These are phyloP conservation scores for Colletotrichum eremochloae DNA, from an alignment of 2,329 filamentous ascomycete genomes.

Conservation along the genomic window DNA sequence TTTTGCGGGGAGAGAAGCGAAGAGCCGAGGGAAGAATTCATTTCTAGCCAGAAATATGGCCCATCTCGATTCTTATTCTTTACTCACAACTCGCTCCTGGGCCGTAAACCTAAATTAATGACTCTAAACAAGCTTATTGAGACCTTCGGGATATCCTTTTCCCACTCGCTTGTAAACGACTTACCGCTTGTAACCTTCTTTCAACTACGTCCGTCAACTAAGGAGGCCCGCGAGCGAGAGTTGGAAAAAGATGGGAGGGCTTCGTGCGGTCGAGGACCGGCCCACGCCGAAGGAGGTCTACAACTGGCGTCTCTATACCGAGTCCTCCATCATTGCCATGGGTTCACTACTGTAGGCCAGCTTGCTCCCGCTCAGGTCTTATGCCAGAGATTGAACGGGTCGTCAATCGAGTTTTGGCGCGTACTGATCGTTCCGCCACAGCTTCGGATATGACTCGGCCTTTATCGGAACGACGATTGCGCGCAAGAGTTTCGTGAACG, in stretches of 20 bases:
- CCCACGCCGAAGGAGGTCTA: slow-evolving; percentile 69
- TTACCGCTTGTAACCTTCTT: not conserved
- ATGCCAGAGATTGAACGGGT: not conserved
- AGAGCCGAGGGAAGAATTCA: slow-evolving; percentile 32
- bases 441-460: slow-evolving; percentile 66
- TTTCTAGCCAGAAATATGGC: not conserved
- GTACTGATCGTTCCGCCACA: slow-evolving; percentile 36
- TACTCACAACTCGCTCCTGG: not conserved
- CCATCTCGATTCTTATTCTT: not conserved
- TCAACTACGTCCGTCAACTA: not conserved
- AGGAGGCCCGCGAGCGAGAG: too few relatives aligned
- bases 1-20: slow-evolving; percentile 34
- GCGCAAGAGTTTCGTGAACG: slow-evolving; percentile 60
- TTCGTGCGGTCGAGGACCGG: slow-evolving; percentile 66
- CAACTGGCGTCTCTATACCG: slow-evolving; percentile 64
- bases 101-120: not conserved
- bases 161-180: not conserved
- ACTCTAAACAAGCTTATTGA: not conserved
- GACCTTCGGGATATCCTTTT: not conserved
- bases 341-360: slow-evolving; percentile 57
- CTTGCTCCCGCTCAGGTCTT: slow-evolving; percentile 14
- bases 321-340: slow-evolving; percentile 62
- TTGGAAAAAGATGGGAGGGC: slow-evolving; percentile 49
- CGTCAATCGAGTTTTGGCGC: not conserved
- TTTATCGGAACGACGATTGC: slow-evolving; percentile 69